These are phyloP conservation scores for Eucalyptus marginata DNA, from an alignment of 345 rosid species.

Conservation along the genomic window DNA sequence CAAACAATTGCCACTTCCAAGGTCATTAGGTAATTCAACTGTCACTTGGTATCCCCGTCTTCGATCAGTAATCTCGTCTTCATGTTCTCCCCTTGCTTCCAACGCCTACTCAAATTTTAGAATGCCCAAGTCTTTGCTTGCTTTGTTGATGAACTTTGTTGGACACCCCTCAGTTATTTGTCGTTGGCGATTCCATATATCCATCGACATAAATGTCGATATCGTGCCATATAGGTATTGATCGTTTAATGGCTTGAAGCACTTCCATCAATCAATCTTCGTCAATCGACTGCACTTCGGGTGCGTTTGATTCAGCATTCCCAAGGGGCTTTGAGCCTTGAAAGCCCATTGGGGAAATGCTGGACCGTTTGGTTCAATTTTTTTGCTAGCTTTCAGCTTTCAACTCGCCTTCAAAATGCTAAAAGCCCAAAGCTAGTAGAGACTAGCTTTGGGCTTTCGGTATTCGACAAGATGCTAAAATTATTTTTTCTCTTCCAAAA, in stretches of 20 bases:
- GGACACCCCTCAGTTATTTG: neutral
- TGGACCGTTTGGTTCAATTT: too few species aligned
- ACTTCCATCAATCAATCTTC: neutral
- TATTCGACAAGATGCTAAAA: too few species aligned
- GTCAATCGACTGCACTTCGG: neutral
- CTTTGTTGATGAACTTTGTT: neutral
- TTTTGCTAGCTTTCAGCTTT: too few species aligned
- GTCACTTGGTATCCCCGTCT: neutral
- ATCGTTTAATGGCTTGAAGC: neutral
- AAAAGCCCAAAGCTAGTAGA: too few species aligned
- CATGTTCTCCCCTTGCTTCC: neutral
- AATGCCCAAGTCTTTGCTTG: neutral
- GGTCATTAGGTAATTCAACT: neutral
- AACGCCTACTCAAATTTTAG: neutral
- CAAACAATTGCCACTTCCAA: neutral
- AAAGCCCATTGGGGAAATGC: too few species aligned
- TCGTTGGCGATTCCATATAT: neutral
- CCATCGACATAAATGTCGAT: neutral
- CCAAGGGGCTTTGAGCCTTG: too few species aligned
- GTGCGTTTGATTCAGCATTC: too few species aligned
- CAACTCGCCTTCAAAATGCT: too few species aligned
- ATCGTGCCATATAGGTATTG: neutral
- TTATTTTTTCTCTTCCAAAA: too few species aligned
- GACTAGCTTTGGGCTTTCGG: too few species aligned
- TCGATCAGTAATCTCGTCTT: neutral